These are phyloP conservation scores for Kwoniella botswanensis DNA, from an alignment of 768 basidiomycete species.

Conservation along the genomic window DNA sequence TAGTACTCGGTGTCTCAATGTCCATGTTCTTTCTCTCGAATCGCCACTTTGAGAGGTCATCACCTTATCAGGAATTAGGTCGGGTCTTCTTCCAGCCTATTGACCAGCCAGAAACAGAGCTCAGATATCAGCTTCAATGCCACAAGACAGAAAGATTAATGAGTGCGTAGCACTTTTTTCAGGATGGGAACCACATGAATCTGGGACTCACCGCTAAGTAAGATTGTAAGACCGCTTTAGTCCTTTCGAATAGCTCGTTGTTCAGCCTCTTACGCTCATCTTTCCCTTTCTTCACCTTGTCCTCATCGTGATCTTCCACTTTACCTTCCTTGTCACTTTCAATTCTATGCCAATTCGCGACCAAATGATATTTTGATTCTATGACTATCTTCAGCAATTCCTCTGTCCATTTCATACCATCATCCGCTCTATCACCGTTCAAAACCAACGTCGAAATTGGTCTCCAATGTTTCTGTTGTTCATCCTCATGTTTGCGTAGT, in stretches of 20 bases:
- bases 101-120: not conserved
- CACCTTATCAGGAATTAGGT: conserved; percentile 7
- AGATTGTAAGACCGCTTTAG: conserved; percentile 36
- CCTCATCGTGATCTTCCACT: not conserved
- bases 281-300: not conserved
- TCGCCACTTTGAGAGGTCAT: conserved; percentile 8
- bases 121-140: not conserved
- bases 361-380: not conserved
- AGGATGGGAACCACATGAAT: too few relatives aligned
- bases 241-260: conserved; percentile 43
- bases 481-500: not conserved
- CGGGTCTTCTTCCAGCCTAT: conserved; percentile 4
- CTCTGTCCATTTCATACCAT: conserved; percentile 5
- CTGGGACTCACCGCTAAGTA: conserved; percentile 35
- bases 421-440: not conserved
- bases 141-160: too few relatives aligned
- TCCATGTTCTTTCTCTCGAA: conserved; percentile 31
- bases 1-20: conserved; percentile 38
- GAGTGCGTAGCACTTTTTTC: too few relatives aligned
- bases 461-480: not conserved
- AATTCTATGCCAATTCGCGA: not conserved
- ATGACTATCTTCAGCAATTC: conserved; percentile 4
- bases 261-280: conserved; percentile 15
- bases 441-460: not conserved
- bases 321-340: not conserved